These are phyloP conservation scores for Salix koriyanagi DNA, from an alignment of 345 rosid genomes.

Conservation along the genomic window DNA sequence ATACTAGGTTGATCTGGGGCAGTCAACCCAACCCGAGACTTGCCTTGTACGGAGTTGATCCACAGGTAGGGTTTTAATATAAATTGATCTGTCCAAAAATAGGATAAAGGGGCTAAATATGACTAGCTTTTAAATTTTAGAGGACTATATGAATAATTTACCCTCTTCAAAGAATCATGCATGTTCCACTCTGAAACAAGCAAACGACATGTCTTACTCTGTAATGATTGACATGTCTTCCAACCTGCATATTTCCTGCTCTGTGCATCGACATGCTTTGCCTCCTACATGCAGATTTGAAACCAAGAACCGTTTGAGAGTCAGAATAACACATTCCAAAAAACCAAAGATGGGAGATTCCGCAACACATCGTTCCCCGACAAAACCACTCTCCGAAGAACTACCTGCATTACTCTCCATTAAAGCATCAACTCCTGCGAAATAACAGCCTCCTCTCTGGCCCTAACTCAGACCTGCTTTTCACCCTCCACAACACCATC, in stretches of 20 bases:
- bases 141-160: neutral
- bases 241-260: neutral
- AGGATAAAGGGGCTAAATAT: neutral
- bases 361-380: slow-evolving; percentile 39
- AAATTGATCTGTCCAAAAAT: too few species aligned
- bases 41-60: too few species aligned
- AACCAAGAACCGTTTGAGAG: slow-evolving; percentile 9
- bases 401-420: neutral
- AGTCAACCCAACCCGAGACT: too few species aligned
- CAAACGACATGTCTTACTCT: neutral
- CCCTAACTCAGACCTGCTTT: slow-evolving; percentile 56
- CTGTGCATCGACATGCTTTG: neutral
- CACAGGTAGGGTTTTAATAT: too few species aligned
- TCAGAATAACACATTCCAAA: slow-evolving; percentile 13
- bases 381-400: slow-evolving; percentile 12
- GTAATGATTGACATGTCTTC: neutral
- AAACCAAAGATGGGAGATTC: slow-evolving; percentile 22
- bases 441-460: slow-evolving; percentile 12
- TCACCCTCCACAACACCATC: slow-evolving; percentile 49
- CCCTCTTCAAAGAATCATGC: neutral
- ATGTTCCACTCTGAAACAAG: neutral
- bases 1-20: too few species aligned
- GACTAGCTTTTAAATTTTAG: neutral
- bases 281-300: slow-evolving; percentile 8
- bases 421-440: slow-evolving; percentile 1